phyloP scores from a whole-genome alignment of 805 yeast genomes.

The Saturnispora serradocipensis region DNA sequence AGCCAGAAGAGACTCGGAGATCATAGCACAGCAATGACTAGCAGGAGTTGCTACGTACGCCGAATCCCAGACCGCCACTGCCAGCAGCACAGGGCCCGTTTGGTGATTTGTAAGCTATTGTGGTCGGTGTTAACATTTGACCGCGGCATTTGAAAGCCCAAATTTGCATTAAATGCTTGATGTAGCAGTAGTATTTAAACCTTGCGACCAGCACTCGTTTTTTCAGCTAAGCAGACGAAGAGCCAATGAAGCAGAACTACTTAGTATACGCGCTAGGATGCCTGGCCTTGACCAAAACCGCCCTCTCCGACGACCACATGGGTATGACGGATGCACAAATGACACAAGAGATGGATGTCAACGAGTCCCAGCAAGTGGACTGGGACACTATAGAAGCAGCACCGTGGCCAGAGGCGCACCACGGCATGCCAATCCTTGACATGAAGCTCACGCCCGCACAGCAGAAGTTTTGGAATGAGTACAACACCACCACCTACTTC shows the following conservation, averaged over 20 bases:
- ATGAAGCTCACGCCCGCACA: conserved; percentile 65
- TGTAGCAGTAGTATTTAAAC: neutral
- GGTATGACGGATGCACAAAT: conserved; percentile 2
- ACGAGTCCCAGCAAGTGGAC: neutral
- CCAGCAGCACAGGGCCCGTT: neutral
- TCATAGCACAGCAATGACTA: too few relatives aligned
- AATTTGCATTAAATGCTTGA: neutral
- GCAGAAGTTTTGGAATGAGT: conserved; percentile 64
- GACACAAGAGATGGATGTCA: neutral
- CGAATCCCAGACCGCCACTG: neutral
- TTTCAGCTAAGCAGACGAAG: neutral
- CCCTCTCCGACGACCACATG: neutral
- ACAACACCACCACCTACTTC: conserved; percentile 71
- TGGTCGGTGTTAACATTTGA: neutral
- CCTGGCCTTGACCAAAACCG: neutral
- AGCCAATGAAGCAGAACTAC: neutral
- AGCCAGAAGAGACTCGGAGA: neutral
- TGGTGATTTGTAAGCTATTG: neutral
- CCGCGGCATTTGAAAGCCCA: neutral
- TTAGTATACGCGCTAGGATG: neutral
- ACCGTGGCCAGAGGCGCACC: conserved; percentile 44
- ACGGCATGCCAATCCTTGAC: conserved; percentile 68
- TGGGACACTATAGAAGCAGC: conserved; percentile 26
- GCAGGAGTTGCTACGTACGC: too few relatives aligned
- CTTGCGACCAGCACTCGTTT: neutral